A percentile compares a stretch with the other conserved stretches of the same genome.
These are phyloP conservation scores for Panaeolus papilionaceus DNA, from an alignment of 768 basidiomycete genomes.

Conservation along the genomic window DNA sequence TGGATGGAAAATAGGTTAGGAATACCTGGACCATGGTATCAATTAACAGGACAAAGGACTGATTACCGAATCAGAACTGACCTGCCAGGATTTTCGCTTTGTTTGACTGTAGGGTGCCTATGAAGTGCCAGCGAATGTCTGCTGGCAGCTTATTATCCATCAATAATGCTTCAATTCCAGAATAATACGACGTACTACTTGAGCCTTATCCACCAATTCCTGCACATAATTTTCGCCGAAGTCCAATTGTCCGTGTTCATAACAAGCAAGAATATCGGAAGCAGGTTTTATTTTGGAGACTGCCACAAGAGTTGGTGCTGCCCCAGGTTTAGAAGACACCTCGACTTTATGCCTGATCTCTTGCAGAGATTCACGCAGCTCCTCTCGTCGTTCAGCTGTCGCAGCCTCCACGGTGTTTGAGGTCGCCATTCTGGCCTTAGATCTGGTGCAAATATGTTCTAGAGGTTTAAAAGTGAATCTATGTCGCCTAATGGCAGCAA, in stretches of 20 bases:
- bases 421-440: constrained; percentile 21
- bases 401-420: constrained; percentile 26
- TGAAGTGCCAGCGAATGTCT: constrained; percentile 97
- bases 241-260: constrained; percentile 81
- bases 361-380: constrained; percentile 58
- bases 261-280: constrained; percentile 84
- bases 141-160: constrained; percentile 66
- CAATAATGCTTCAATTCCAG: background rate
- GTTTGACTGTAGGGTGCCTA: constrained; percentile 92
- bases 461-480: background rate
- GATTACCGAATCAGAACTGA: constrained; percentile 36
- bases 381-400: constrained; percentile 50
- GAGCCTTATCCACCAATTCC: constrained; percentile 88
- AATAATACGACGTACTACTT: constrained; percentile 50
- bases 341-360: constrained; percentile 59
- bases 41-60: background rate
- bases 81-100: constrained; percentile 90
- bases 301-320: constrained; percentile 68
- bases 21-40: constrained; percentile 59
- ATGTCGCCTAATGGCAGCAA: background rate
- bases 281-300: constrained; percentile 95
- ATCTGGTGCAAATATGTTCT: background rate
- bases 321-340: constrained; percentile 34
- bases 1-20: constrained; percentile 90
- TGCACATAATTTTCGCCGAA: constrained; percentile 99